A percentile compares a stretch with the other conserved stretches of the same genome.
phyloP scores from a whole-genome alignment of 208 protist species.

The Phytomonas francai region DNA sequence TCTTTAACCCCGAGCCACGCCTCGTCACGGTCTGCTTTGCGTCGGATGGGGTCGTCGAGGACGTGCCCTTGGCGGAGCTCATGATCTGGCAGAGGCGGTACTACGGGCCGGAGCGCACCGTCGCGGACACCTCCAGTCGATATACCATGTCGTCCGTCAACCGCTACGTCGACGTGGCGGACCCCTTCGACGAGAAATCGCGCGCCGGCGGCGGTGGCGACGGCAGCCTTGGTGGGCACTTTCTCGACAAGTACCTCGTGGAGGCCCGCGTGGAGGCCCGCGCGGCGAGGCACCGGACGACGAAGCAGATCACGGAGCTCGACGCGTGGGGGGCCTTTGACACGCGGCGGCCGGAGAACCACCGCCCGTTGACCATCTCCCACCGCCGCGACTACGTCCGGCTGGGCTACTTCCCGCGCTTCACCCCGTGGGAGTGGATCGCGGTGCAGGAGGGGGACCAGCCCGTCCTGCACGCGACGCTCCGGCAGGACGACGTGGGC shows the following conservation, averaged over 20 bases:
- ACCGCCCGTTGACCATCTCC: slow-evolving; percentile 78
- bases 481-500: slow-evolving; percentile 71
- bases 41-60: slow-evolving; percentile 41
- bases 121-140: slow-evolving; percentile 63
- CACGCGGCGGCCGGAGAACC: slow-evolving; percentile 69
- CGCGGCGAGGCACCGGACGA: slow-evolving; percentile 38
- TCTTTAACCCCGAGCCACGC: slow-evolving; percentile 83
- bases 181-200: slow-evolving; percentile 60
- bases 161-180: slow-evolving; percentile 80
- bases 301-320: slow-evolving; percentile 84
- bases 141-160: slow-evolving; percentile 45
- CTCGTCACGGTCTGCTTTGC: slow-evolving; percentile 65
- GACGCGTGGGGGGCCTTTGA: slow-evolving; percentile 77
- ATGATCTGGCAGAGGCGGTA: slow-evolving; percentile 83
- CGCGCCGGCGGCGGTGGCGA: not conserved
- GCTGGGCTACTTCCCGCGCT: slow-evolving; percentile 77
- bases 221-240: slow-evolving; percentile 40
- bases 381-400: slow-evolving; percentile 83
- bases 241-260: slow-evolving; percentile 89
- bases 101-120: slow-evolving; percentile 78
- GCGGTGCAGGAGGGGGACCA: slow-evolving; percentile 84
- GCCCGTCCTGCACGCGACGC: slow-evolving; percentile 74
- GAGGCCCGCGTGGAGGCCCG: too few relatives aligned
- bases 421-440: slow-evolving; percentile 90
- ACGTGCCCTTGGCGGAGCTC: slow-evolving; percentile 61